Percentiles rank a stretch among this genome's conserved stretches.
These are phyloP conservation scores for Scheffersomyces stambukii DNA, from an alignment of 1,139 yeast species.

Conservation along the genomic window DNA sequence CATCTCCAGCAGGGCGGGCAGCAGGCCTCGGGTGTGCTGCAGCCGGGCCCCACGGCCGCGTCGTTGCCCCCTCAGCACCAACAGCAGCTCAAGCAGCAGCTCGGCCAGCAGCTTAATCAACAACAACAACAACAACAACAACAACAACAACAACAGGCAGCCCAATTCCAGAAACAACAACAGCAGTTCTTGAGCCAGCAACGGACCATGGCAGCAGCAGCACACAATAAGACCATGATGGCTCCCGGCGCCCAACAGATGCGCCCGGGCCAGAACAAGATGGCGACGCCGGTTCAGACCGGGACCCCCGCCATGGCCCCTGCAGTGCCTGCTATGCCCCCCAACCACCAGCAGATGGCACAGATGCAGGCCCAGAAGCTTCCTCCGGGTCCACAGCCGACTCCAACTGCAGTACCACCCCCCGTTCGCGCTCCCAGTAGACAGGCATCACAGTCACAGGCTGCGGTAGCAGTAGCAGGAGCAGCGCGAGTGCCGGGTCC, in stretches of 20 bases:
- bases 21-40: too few species aligned
- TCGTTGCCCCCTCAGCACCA: conserved; percentile 1
- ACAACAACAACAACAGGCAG: conserved; percentile 3
- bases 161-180: too few species aligned
- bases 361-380: conserved; percentile 5
- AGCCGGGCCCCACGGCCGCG: too few species aligned
- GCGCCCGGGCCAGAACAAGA: too few species aligned
- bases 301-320: too few species aligned
- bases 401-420: conserved; percentile 6
- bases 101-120: conserved; percentile 6
- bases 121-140: conserved; percentile 5
- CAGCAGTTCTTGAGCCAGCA: conserved; percentile 6
- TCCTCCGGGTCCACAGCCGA: conserved; percentile 7
- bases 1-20: too few species aligned
- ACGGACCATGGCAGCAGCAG: conserved; percentile 2
- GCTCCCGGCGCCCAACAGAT: too few species aligned
- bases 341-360: conserved; percentile 3
- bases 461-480: conserved; percentile 3
- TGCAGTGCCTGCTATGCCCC: too few species aligned
- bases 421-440: conserved; percentile 1
- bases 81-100: conserved; percentile 4
- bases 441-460: background rate
- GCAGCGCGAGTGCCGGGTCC: conserved; percentile 4
- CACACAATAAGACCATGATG: too few species aligned
- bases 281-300: too few species aligned